phyloP scores from a whole-genome alignment of 108 stramenopile species.

The Cyclotella atomus region DNA sequence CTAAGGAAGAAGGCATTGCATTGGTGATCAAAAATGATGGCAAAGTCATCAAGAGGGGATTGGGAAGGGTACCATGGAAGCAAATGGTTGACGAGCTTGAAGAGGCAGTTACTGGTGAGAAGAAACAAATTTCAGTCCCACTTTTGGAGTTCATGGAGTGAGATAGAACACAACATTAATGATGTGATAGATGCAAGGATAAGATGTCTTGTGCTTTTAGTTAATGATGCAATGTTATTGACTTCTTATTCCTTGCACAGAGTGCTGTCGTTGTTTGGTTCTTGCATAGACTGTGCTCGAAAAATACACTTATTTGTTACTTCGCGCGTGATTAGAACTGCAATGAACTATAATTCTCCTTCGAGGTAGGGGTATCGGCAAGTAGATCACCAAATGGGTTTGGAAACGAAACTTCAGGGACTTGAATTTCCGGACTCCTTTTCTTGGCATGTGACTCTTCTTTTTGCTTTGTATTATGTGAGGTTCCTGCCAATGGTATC shows the following conservation, averaged over 20 bases:
- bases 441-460: not conserved
- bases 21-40: conserved; percentile 80
- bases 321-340: conserved; percentile 3
- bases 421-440: not conserved
- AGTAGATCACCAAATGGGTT: conserved; percentile 40
- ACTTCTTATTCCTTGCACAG: not conserved
- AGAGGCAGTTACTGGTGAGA: conserved; percentile 66
- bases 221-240: not conserved
- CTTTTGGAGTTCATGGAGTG: conserved; percentile 47
- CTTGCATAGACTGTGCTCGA: no score
- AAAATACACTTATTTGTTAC: no score
- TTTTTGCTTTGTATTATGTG: conserved; percentile 23
- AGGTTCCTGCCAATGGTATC: conserved; percentile 16
- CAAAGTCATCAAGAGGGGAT: conserved; percentile 73
- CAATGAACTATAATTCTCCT: conserved; percentile 17
- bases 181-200: no score
- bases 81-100: conserved; percentile 84
- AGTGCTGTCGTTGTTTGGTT: no score
- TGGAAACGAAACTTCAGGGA: conserved; percentile 11
- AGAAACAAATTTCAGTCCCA: conserved; percentile 38
- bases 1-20: conserved; percentile 74
- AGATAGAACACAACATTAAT: no score
- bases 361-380: conserved; percentile 27
- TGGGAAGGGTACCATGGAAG: conserved; percentile 85
- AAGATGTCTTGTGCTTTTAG: no score